Evolutionary conservation across 2,329 filamentous ascomycete genomes (phyloP).

Genomic region (Ophiocordyceps camponoti-leonardi): DNA sequence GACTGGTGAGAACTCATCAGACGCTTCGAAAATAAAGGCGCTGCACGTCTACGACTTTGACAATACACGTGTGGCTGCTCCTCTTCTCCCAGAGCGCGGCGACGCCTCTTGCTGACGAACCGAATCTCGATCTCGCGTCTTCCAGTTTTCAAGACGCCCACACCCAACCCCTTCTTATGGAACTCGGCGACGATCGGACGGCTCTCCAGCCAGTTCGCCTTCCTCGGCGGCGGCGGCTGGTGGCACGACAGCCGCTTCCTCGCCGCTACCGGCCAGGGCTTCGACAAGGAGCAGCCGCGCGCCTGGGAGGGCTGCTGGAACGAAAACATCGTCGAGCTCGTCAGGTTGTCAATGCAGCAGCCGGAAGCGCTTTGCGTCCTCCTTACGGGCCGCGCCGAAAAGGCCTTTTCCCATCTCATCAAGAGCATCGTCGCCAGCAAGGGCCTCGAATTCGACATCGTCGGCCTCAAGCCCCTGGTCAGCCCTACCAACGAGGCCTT

Average conservation of each 20-base stretch:
- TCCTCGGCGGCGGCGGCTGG: conserved; percentile 79
- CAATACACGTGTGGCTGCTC: conserved; percentile 55
- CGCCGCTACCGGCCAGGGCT: conserved; percentile 66
- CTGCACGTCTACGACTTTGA: conserved; percentile 97
- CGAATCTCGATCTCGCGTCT: conserved; percentile 35
- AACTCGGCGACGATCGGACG: conserved; percentile 59
- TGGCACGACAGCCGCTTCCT: conserved; percentile 90
- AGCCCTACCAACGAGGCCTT: conserved; percentile 70
- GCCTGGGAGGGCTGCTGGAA: conserved; percentile 97
- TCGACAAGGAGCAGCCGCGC: conserved; percentile 63
- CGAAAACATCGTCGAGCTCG: conserved; percentile 69
- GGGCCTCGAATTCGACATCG: conserved; percentile 70
- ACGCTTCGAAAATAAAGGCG: conserved; percentile 50
- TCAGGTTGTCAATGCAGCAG: conserved; percentile 64
- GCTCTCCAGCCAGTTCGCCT: conserved; percentile 57
- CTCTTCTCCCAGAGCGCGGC: background rate
- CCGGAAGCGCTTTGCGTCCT: conserved; percentile 73
- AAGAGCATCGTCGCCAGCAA: conserved; percentile 66
- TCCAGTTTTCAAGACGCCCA: conserved; percentile 81
- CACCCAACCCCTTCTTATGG: conserved; percentile 84
- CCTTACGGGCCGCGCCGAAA: conserved; percentile 71
- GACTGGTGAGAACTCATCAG: conserved; percentile 13
- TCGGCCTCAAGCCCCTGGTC: conserved; percentile 71
- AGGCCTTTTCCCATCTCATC: conserved; percentile 60
- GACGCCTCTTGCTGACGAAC: background rate